Base-by-base conservation (phyloP, 2,329 filamentous ascomycete genomes). In the Chrysoporthe puriensis region DNA sequence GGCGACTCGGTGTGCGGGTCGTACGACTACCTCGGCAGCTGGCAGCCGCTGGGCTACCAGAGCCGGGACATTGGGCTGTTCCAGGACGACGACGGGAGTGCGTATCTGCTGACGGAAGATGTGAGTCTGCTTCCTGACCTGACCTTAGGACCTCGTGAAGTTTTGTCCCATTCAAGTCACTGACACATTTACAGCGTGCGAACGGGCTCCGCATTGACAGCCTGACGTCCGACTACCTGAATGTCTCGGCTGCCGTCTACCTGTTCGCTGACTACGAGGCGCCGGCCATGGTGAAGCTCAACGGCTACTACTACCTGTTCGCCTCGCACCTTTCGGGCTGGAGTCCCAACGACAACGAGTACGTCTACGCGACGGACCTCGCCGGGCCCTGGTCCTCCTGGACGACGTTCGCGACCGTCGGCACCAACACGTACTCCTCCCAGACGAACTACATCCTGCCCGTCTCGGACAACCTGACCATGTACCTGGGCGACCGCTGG, bases 401-500 rank as follows among this genome's bases (percentile, higher is more conserved):
- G 85, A 79, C 80, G 2, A 83, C 83, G 1, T 90, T 91, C 63
- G 88, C 85, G 0, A 82, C 84, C 32, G 72, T 77, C 0, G 88
- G 87, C 1, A 81, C 83, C n/a, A 81, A 78, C 50, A 90, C 89
- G 0, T 90, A 86, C 72, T 76, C 77, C 8, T 87, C 83, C 2
- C 88, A 91, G 73, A 88, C 86, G 1, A 86, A 81, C 60, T 90
- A 82, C 72, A 79, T 91, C 21, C 80, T 90, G 0, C 80, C 80
- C 0, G 68, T 82, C 4, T 79, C 80, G 48, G 71, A 72, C 62
- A 70, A 73, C 44, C 75, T 78, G 16, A 80, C 81, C 60, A 82
- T 89, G 70, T 91, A 90, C 77, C 84, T 90, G 77, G 89, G 89
- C 21, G 89, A 91, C 76, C 86, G 89, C 42, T 91, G 89, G 89